phyloP scores from a whole-genome alignment of 192 early-diverging fungal genomes.

The Phlyctochytrium arcticum region DNA sequence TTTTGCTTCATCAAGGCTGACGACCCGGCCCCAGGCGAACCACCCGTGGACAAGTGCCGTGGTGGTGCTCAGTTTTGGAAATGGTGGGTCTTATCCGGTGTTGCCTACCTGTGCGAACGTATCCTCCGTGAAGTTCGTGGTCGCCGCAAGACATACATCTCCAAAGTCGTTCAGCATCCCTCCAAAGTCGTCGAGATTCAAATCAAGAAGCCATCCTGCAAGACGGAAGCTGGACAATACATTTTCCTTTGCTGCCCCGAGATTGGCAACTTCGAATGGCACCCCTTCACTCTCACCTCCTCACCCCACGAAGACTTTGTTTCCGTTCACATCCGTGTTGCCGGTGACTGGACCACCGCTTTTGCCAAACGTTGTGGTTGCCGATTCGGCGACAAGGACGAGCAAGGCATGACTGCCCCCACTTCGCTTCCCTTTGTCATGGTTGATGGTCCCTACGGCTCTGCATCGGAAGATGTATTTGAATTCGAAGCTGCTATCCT shows the following conservation, averaged over 20 bases:
- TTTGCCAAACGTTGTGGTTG: conserved; percentile 70
- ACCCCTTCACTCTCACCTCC: conserved; percentile 81
- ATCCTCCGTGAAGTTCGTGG: conserved; percentile 68
- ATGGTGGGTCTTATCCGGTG: conserved; percentile 65
- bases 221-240: conserved; percentile 71
- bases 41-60: conserved; percentile 44
- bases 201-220: conserved; percentile 60
- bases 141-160: conserved; percentile 60
- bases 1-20: conserved; percentile 78
- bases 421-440: conserved; percentile 64
- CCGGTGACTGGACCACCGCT: conserved; percentile 68
- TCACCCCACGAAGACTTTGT: conserved; percentile 74
- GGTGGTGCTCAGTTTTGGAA: conserved; percentile 78
- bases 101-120: conserved; percentile 70
- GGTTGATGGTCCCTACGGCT: conserved; percentile 76
- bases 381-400: conserved; percentile 49
- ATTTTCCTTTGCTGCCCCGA: conserved; percentile 74
- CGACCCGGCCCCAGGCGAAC: conserved; percentile 10
- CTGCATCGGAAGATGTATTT: conserved; percentile 77
- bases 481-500: conserved; percentile 73
- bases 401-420: conserved; percentile 32
- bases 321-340: conserved; percentile 72
- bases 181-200: conserved; percentile 79
- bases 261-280: conserved; percentile 70
- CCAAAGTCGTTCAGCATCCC: conserved; percentile 80